These are phyloP conservation scores for Urostyla sp. DNA, from an alignment of 73 alveolate species.

Conservation along the genomic window DNA sequence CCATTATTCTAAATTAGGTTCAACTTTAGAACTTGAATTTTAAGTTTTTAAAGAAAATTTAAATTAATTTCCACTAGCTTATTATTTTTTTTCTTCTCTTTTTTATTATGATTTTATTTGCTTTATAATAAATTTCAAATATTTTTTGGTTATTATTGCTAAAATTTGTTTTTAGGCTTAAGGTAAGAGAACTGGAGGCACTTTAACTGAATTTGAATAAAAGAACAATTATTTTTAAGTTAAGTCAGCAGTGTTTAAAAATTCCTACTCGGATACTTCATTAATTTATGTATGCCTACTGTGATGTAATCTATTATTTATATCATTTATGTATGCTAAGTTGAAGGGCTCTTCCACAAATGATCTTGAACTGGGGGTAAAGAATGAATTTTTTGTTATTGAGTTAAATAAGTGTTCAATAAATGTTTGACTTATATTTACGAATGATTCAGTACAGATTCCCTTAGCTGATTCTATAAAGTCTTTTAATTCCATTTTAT, in stretches of 20 bases:
- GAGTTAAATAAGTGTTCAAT: constrained; percentile 23
- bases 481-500: constrained; percentile 31
- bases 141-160: constrained; percentile 9
- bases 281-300: not conserved
- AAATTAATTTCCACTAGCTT: not conserved
- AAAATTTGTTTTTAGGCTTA: not conserved
- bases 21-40: no score
- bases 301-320: constrained; percentile 30
- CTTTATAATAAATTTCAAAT: not conserved
- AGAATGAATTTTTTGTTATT: constrained; percentile 45
- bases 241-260: constrained; percentile 40
- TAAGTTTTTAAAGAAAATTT: no score
- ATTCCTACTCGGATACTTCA: constrained; percentile 41
- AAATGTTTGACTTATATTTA: constrained; percentile 2
- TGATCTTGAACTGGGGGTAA: constrained; percentile 44
- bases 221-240: constrained; percentile 44
- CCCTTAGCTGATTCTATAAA: constrained; percentile 9
- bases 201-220: constrained; percentile 23
- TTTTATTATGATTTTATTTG: not conserved
- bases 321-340: constrained; percentile 10
- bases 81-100: not conserved
- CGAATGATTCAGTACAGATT: constrained; percentile 16
- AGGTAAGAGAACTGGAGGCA: constrained; percentile 23
- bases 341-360: constrained; percentile 15
- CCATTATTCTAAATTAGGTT: no score